Base-by-base conservation (phyloP, 345 rosid genomes). In the Brassica incana region DNA sequence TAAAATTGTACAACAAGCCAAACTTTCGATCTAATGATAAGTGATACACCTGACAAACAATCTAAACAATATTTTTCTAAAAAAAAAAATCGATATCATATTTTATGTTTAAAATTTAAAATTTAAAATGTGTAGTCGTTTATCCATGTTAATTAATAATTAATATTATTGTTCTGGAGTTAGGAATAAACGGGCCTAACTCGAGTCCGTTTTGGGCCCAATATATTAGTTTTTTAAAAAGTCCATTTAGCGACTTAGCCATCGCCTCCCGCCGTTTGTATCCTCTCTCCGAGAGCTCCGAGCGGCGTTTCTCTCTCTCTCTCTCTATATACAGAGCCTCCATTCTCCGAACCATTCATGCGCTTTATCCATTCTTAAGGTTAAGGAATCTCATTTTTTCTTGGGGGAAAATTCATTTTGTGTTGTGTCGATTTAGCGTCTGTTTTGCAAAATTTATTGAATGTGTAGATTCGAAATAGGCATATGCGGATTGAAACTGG, bases 61-160 rank as follows among this genome's bases (percentile, higher is more conserved):
- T 50, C 58, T n/a, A 50, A 50, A 48, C 56, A 50, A 5, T 50
- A 12, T 45, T 45, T 43, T 14, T 14, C 14, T 4, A 29, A 2
- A 2, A 45, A 43, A 40, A 11, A 48, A 50, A 50, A 50, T 50
- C 18, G 5, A 50, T 50, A 5, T 50, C 16, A 50, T 50, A 50
- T 50, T 50, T 14, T 50, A 50, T n/a, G 58, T n/a, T 50, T 50
- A 5, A 5, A 50, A 14, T 14, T 50, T 4, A 5, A 14, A 50
- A 14, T 1, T 18, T 18, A n/a, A n/a, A n/a, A n/a, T n/a, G n/a
- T n/a, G 18, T 4, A 14, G 45, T 65, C 35, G 12, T 56, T 78
- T 61, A 32, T 62, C 35, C 62, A 18, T 76, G 25, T 68, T 67
- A 68, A 29, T 56, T 66, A 67, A 27, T 40, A 36, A 11, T 11